phyloP scores from a whole-genome alignment of 192 early-diverging fungal genomes.

The Linnemannia zychae region DNA sequence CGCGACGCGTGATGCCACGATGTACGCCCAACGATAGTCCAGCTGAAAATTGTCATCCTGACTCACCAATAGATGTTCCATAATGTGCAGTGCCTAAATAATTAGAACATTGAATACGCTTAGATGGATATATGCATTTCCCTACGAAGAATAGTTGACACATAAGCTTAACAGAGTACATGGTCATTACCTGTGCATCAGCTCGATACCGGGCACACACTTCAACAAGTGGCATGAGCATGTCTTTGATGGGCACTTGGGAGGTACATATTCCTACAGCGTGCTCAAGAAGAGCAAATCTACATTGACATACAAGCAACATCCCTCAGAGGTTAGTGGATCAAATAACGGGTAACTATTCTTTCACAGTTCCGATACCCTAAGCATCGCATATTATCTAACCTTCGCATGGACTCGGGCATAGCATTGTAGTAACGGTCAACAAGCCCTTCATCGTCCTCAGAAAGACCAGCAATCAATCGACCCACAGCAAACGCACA shows the following conservation, averaged over 20 bases:
- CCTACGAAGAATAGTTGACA: too few relatives aligned
- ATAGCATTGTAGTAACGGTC: constrained; percentile 39
- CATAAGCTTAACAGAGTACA: too few relatives aligned
- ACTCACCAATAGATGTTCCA: constrained; percentile 18
- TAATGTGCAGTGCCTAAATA: constrained; percentile 22
- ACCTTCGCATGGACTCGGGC: constrained; percentile 43
- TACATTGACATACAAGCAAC: neutral
- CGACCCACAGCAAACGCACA: constrained; percentile 40
- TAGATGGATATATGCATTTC: neutral
- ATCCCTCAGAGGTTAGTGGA: neutral
- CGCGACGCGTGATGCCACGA: constrained; percentile 8
- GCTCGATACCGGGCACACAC: constrained; percentile 38
- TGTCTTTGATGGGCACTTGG: constrained; percentile 21
- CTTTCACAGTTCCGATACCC: neutral
- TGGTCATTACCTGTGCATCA: constrained; percentile 19
- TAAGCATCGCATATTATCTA: neutral
- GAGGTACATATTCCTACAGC: constrained; percentile 18
- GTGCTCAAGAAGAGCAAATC: constrained; percentile 49
- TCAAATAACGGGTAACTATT: neutral
- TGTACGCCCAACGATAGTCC: constrained; percentile 41
- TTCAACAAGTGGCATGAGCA: constrained; percentile 29
- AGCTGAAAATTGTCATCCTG: constrained; percentile 27
- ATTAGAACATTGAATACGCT: neutral
- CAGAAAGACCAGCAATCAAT: constrained; percentile 12
- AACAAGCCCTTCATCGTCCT: neutral